These are phyloP conservation scores for Waitea zeae DNA, from an alignment of 1,284 basidiomycete species.

Conservation along the genomic window DNA sequence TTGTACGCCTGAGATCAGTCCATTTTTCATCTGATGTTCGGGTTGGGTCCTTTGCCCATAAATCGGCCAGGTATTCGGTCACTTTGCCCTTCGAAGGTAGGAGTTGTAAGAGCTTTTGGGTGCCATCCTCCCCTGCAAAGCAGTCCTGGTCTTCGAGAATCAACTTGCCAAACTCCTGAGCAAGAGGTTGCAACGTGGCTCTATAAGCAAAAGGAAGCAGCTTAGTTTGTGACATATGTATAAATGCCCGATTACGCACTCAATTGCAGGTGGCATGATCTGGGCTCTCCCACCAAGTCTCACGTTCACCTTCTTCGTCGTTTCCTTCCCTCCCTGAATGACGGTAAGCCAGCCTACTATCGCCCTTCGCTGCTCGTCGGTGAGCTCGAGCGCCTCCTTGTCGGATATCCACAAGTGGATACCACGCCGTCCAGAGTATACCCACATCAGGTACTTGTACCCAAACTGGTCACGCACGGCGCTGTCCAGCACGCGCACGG, in stretches of 20 bases:
- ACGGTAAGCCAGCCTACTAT: slow-evolving; percentile 83
- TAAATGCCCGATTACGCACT: slow-evolving; percentile 26
- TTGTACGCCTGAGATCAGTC: slow-evolving; percentile 38
- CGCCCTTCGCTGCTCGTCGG: slow-evolving; percentile 81
- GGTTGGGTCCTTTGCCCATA: slow-evolving; percentile 46
- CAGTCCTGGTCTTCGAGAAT: slow-evolving; percentile 80
- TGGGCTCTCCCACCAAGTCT: slow-evolving; percentile 28
- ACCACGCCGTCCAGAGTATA: slow-evolving; percentile 95
- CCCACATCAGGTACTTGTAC: slow-evolving; percentile 77
- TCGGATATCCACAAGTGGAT: slow-evolving; percentile 99
- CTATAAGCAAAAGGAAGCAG: slow-evolving; percentile 16
- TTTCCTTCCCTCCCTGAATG: slow-evolving; percentile 70
- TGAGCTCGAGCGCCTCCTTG: slow-evolving; percentile 70
- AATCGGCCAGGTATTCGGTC: slow-evolving; percentile 26
- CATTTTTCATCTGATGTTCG: slow-evolving; percentile 55
- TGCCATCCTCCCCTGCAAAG: slow-evolving; percentile 59
- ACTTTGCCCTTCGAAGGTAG: slow-evolving; percentile 51
- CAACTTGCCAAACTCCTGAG: slow-evolving; percentile 43
- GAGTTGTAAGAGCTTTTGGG: slow-evolving; percentile 58
- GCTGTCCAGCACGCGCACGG: slow-evolving; percentile 77
- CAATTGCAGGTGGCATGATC: slow-evolving; percentile 52
- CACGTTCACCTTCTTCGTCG: slow-evolving; percentile 75
- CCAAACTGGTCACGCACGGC: slow-evolving; percentile 80
- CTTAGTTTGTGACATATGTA: slow-evolving; percentile 3
- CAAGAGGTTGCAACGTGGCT: slow-evolving; percentile 34